Evolutionary conservation across 2,329 filamentous ascomycete species (phyloP).

Genomic region (Monosporascus sp.): DNA sequence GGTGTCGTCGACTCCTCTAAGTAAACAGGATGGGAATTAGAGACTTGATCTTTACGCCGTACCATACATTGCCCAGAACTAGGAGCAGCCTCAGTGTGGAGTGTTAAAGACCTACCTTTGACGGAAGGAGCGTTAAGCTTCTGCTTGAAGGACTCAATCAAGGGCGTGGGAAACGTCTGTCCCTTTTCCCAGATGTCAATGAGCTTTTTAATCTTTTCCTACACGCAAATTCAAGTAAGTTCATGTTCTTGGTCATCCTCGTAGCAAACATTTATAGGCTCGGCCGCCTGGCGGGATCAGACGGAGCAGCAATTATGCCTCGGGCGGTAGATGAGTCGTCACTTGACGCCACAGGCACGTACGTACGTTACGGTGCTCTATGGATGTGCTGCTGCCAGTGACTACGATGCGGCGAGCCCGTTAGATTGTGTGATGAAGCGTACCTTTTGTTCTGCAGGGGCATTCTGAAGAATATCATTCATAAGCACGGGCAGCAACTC

Average conservation of each 20-base stretch:
- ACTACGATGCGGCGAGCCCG: conserved; percentile 25
- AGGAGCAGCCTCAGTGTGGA: neutral
- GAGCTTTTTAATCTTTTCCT: conserved; percentile 94
- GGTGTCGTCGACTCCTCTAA: conserved; percentile 69
- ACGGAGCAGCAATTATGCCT: neutral
- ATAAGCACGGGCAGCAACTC: conserved; percentile 90
- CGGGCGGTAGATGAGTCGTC: neutral
- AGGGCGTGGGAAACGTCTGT: conserved; percentile 75
- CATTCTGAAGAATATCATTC: conserved; percentile 86
- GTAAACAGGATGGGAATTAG: conserved; percentile 33
- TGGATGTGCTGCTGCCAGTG: conserved; percentile 15
- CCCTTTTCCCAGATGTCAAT: conserved; percentile 98
- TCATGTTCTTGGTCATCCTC: conserved; percentile 26
- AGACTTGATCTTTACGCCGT: conserved; percentile 14
- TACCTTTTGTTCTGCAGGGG: conserved; percentile 96
- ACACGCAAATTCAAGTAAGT: conserved; percentile 46
- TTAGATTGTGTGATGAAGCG: conserved; percentile 41
- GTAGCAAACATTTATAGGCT: conserved; percentile 12
- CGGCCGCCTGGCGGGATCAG: conserved; percentile 3
- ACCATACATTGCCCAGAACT: conserved; percentile 2
- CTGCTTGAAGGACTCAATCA: conserved; percentile 78
- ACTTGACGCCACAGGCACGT: conserved; percentile 1
- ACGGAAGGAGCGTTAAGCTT: conserved; percentile 60
- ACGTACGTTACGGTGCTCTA: conserved; percentile 6
- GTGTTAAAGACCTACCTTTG: conserved; percentile 53